Percentiles rank a stretch among this genome's conserved stretches.
Evolutionary conservation across 2,329 filamentous ascomycete species (phyloP).

Genomic region (Penicillium griseofulvum): DNA sequence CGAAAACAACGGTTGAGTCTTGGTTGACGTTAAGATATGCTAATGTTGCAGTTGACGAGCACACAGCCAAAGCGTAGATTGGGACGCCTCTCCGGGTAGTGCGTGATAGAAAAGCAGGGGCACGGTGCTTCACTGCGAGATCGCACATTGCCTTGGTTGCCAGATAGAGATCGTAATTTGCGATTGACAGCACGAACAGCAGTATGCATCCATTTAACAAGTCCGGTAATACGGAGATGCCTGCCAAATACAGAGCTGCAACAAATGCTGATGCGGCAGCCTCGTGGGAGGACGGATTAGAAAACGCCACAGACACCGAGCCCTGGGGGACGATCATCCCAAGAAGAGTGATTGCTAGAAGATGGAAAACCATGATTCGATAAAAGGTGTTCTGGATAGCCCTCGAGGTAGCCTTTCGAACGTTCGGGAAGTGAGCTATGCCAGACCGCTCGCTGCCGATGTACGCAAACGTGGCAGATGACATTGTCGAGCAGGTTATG

Average conservation of each 20-base stretch:
- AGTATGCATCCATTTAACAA: constrained; percentile 72
- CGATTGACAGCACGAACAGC: constrained; percentile 70
- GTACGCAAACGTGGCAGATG: constrained; percentile 75
- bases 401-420: constrained; percentile 68
- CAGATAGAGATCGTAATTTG: constrained; percentile 74
- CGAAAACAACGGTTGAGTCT: constrained; percentile 57
- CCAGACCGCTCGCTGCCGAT: constrained; percentile 73
- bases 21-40: constrained; percentile 64
- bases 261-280: constrained; percentile 70
- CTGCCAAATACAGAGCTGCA: constrained; percentile 63
- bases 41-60: constrained; percentile 60
- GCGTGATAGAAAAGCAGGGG: constrained; percentile 66
- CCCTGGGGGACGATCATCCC: constrained; percentile 75
- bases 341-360: constrained; percentile 68
- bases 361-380: constrained; percentile 77
- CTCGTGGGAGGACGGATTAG: constrained; percentile 40
- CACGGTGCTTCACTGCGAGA: constrained; percentile 68
- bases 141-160: constrained; percentile 69
- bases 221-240: constrained; percentile 62
- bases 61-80: constrained; percentile 61
- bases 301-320: constrained; percentile 55
- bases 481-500: constrained; percentile 66
- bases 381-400: constrained; percentile 78
- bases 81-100: constrained; percentile 70
- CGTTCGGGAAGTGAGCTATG: constrained; percentile 74